These are phyloP conservation scores for Ambrosiella beaveri DNA, from an alignment of 2,329 filamentous ascomycete species.

Conservation along the genomic window DNA sequence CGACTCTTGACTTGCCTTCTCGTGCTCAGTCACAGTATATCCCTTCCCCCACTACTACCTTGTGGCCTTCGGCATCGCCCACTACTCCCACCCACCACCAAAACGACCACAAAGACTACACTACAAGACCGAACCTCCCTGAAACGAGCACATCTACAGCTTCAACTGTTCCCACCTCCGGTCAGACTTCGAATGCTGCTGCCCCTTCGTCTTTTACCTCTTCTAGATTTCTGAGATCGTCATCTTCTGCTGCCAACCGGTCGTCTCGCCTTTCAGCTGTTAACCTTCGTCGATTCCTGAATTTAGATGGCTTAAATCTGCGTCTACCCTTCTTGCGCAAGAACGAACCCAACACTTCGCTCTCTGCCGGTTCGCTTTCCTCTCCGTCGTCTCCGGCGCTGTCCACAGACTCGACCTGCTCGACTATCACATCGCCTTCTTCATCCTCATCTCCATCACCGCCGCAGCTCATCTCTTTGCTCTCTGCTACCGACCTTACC, in stretches of 20 bases:
- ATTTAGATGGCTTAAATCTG: constrained; percentile 10
- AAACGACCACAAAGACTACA: background rate
- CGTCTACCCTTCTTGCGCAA: constrained; percentile 9
- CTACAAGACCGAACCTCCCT: background rate
- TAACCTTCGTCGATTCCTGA: constrained; percentile 9
- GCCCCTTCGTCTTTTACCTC: background rate
- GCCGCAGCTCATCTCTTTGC: background rate
- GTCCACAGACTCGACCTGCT: constrained; percentile 2
- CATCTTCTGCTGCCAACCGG: background rate
- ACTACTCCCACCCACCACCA: background rate
- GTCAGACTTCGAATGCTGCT: background rate
- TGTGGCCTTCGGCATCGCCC: background rate
- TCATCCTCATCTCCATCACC: background rate
- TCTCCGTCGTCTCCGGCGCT: constrained; percentile 9
- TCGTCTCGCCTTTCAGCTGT: constrained; percentile 8
- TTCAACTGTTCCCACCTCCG: background rate
- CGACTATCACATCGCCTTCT: background rate
- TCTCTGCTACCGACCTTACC: constrained; percentile 3
- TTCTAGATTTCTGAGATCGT: background rate
- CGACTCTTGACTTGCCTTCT: background rate
- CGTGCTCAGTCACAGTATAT: background rate
- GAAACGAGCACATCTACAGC: background rate
- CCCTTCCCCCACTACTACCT: background rate
- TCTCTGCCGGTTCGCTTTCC: constrained; percentile 1
- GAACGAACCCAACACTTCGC: background rate